phyloP scores from a whole-genome alignment of 768 basidiomycete genomes.

The Boletus patriciae region DNA sequence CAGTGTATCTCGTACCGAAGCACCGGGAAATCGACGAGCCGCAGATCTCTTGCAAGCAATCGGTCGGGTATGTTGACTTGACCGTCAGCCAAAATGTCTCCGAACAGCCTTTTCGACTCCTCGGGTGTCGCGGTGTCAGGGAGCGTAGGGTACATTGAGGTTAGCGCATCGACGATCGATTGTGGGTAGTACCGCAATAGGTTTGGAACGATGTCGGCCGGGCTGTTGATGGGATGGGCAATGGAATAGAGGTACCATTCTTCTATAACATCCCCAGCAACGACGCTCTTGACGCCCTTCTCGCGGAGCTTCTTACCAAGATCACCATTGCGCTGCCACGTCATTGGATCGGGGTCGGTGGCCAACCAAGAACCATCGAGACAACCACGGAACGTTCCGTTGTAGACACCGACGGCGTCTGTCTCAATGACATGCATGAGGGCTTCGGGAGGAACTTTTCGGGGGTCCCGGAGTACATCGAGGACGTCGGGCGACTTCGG shows the following conservation, averaged over 20 bases:
- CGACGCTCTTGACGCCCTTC: slow-evolving; percentile 60
- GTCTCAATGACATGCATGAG: slow-evolving; percentile 62
- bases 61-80: slow-evolving; percentile 71
- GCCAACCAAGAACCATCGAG: slow-evolving; percentile 60
- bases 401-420: slow-evolving; percentile 47
- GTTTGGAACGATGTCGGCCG: slow-evolving; percentile 55
- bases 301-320: slow-evolving; percentile 52
- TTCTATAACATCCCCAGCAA: slow-evolving; percentile 64
- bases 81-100: slow-evolving; percentile 57
- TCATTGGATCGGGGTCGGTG: slow-evolving; percentile 54
- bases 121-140: slow-evolving; percentile 42
- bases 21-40: slow-evolving; percentile 54
- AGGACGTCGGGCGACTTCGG: slow-evolving; percentile 50
- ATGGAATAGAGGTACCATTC: slow-evolving; percentile 80
- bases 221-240: slow-evolving; percentile 54
- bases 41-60: slow-evolving; percentile 61
- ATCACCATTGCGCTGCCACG: slow-evolving; percentile 65
- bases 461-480: slow-evolving; percentile 47
- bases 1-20: slow-evolving; percentile 68
- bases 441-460: slow-evolving; percentile 43
- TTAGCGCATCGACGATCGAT: slow-evolving; percentile 46
- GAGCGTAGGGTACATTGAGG: slow-evolving; percentile 45
- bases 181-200: slow-evolving; percentile 60
- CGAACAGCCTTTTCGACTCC: slow-evolving; percentile 50
- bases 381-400: slow-evolving; percentile 69